Percentiles rank a stretch among this genome's conserved stretches.
Evolutionary conservation across 2,329 filamentous ascomycete genomes (phyloP).

Genomic region (Hypoxylon sp.): DNA sequence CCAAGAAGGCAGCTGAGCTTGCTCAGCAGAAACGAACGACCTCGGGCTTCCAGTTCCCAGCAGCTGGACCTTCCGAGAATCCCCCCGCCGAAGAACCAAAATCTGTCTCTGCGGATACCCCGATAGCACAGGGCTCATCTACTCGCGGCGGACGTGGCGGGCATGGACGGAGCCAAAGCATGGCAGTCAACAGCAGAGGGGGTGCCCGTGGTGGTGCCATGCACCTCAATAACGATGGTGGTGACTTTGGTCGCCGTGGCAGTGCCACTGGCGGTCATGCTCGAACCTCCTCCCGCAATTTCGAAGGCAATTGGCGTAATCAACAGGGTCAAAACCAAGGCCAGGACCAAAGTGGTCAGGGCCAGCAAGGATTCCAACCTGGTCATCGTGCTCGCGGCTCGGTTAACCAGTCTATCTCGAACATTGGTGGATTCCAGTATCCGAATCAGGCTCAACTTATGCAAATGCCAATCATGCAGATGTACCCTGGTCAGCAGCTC

Average conservation of each 20-base stretch:
- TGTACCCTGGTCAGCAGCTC: conserved; percentile 88
- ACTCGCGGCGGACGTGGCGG: conserved; percentile 69
- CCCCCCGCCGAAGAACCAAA: conserved; percentile 71
- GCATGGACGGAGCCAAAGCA: conserved; percentile 88
- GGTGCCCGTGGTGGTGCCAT: conserved; percentile 74
- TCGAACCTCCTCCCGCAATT: conserved; percentile 89
- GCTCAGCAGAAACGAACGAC: conserved; percentile 97
- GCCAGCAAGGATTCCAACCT: conserved; percentile 86
- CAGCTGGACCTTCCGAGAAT: conserved; percentile 76
- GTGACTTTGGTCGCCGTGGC: conserved; percentile 82
- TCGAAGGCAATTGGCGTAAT: conserved; percentile 98
- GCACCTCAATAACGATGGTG: conserved; percentile 67
- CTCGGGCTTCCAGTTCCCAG: conserved; percentile 94
- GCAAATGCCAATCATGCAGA: conserved; percentile 86
- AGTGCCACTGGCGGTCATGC: conserved; percentile 79
- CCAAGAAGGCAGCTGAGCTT: conserved; percentile 96
- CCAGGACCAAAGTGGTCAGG: conserved; percentile 69
- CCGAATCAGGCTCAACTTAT: conserved; percentile 88
- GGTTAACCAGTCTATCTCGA: conserved; percentile 86
- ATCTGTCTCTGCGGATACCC: conserved; percentile 62
- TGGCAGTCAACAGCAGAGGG: conserved; percentile 82
- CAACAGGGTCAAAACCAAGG: conserved; percentile 74
- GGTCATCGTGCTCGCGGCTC: conserved; percentile 90
- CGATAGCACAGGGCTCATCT: conserved; percentile 60
- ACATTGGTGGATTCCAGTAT: conserved; percentile 90